These are phyloP conservation scores for Falciphora oryzae DNA, from an alignment of 2,329 filamentous ascomycete species.

Conservation along the genomic window DNA sequence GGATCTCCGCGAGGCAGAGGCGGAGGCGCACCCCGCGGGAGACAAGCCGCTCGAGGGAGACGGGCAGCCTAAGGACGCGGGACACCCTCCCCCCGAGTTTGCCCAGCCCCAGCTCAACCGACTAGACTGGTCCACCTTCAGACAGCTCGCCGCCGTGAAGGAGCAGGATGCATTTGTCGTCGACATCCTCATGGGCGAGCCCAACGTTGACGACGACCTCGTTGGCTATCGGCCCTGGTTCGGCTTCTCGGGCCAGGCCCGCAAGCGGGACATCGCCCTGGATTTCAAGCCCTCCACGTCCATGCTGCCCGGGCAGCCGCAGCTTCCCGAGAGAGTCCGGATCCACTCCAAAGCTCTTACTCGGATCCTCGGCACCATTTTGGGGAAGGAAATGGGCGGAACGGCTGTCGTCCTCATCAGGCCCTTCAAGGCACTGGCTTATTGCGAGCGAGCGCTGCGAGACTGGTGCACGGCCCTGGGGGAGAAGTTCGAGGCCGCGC, in stretches of 20 bases:
- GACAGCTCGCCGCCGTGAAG: background rate
- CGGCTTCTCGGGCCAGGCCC: background rate
- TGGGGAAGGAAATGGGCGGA: background rate
- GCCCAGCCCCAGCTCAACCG: background rate
- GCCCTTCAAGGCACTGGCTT: slow-evolving; percentile 25
- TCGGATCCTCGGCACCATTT: slow-evolving; percentile 7
- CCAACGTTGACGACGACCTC: background rate
- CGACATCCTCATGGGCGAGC: slow-evolving; percentile 1
- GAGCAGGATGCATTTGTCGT: background rate
- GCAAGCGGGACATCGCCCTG: background rate
- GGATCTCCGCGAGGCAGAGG: background rate
- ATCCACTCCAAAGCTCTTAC: slow-evolving; percentile 12
- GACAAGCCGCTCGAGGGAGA: background rate
- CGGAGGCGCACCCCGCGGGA: background rate
- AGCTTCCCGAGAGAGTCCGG: slow-evolving; percentile 14
- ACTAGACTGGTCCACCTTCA: background rate
- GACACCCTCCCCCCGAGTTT: background rate
- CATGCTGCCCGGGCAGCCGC: background rate
- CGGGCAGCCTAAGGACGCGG: background rate
- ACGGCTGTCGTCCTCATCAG: background rate
- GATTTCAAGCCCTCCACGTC: background rate
- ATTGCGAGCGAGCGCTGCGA: background rate
- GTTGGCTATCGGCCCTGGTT: background rate
- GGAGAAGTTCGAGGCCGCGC: background rate
- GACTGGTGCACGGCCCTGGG: background rate